Base-by-base conservation (phyloP, 768 basidiomycete genomes). In the Chalciporus piperatus region DNA sequence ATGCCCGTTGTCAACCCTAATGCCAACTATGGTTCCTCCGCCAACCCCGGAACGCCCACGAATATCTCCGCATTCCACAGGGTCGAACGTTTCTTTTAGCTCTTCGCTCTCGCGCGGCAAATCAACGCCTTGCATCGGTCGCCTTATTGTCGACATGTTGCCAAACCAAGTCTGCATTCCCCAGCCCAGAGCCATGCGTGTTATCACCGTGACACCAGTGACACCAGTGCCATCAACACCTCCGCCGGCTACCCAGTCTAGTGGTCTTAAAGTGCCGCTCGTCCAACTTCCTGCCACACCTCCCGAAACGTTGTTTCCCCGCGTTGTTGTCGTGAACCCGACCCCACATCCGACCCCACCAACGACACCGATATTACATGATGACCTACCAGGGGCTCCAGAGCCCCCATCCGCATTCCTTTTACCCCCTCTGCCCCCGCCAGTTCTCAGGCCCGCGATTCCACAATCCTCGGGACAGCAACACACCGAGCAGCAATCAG, bases 341-440 rank as follows among this genome's bases (percentile, higher is more conserved):
- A 89, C 88, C 0, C 88, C 87, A 3, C 85, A 84, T 56, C 86
- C 84, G 1, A 91, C 89, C 1, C 88, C 89, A 7, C 89, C 89
- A 3, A 77, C 82, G 2, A 87, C 87, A 1, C 88, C 86, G 9
- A 63, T 75, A 45, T 59, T 77, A 47, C 63, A 63, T 22, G 54
- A 69, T 44, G 49, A 55, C 27, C 54, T 30, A 11, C 61, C 54
- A 47, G 55, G 53, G 33, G 58, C 30, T 39, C 66, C 51, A 46
- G 70, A 62, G 32, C 65, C 61, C 14, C 63, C 51, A 22, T 62
- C 63, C 40, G 50, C 58, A 4, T 60, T 61, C 49, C 68, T 61
- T 45, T 63, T 60, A 17, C 74, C 59, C 43, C 72, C 58, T 43
- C 55, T 68, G 4, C 55, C 72, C 52, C 57, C 69, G 47, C 54